Evolutionary conservation across 768 basidiomycete species (phyloP), one percentile per base, ranked within the genome.

Genomic region (Lentinula guzmanii): DNA sequence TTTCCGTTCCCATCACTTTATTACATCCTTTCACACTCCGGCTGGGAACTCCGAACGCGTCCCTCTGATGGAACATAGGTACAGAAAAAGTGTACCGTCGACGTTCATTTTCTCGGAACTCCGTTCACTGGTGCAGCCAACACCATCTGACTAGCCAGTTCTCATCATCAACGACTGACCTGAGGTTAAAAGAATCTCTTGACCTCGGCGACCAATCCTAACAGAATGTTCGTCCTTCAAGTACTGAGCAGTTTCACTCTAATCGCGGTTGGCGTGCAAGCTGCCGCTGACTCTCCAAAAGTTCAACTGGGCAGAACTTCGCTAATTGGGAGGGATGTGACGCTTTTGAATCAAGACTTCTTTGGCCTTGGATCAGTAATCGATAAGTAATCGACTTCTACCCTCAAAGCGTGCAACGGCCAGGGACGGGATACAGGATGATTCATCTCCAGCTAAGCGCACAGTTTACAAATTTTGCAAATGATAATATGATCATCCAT

Each of bases 221-320:
- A 11, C 28, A 15, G 15, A 13, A 56, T 56, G 55, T 39, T 21
- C 24, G 24, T 16, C 21, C 21, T 24, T 43, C 39, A 5, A 28
- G 24, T 13, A 10, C 39, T 56, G 11, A 24, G 10, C 21, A 15
- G 9, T 31, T 9, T 42, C 18, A 42, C 43, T 43, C 7, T n/a
- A 13, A 8, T 43, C 4, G 41, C 55, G 4, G 0, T 43, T 15
- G 21, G 39, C 9, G 55, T 21, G 24, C 21, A 10, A 21, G 55
- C 55, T 9, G 55, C 24, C 10, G 55, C 55, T 18, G 55, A n/a
- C 21, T 28, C 59, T 15, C 59, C 59, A 15, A 7, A 52, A 41
- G 72, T 81, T 37, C 70, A 71, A 21, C 62, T 81, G 9, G 78
- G 78, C 7, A 63, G 65, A 6, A 79, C 79, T 0, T 76, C 74